Evolutionary conservation across 345 rosid species (phyloP).

Genomic region (Erodium maritimum): DNA sequence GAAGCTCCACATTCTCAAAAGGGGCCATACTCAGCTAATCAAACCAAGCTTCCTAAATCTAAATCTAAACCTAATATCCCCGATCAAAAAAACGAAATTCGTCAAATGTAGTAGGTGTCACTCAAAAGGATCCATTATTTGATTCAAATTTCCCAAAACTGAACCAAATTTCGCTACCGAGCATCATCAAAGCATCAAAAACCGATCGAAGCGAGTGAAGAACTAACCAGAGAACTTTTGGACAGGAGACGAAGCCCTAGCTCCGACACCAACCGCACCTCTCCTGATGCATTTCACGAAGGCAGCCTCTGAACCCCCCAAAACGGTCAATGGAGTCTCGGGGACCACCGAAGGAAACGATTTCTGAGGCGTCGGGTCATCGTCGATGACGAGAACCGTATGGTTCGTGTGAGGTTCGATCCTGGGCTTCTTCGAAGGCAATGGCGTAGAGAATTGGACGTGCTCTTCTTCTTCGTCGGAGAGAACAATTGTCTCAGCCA

Average conservation of each 20-base stretch:
- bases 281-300: conserved; percentile 26
- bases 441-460: conserved; percentile 21
- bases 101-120: neutral
- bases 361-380: conserved; percentile 49
- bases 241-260: conserved; percentile 17
- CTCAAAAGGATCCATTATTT: neutral
- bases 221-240: conserved; percentile 30
- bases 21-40: neutral
- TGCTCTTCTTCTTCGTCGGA: conserved; percentile 41
- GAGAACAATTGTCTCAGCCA: conserved; percentile 41
- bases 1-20: neutral
- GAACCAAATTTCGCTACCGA: neutral
- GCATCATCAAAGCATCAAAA: neutral
- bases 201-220: neutral
- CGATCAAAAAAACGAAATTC: neutral
- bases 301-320: conserved; percentile 22
- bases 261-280: conserved; percentile 8
- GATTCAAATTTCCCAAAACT: neutral
- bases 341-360: conserved; percentile 33
- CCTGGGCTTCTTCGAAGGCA: conserved; percentile 32
- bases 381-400: conserved; percentile 36
- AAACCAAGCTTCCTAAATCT: no score
- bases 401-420: conserved; percentile 12
- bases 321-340: conserved; percentile 46
- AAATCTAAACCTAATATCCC: no score